phyloP scores from a whole-genome alignment of 805 yeast genomes.

The Lipomyces oligophaga region DNA sequence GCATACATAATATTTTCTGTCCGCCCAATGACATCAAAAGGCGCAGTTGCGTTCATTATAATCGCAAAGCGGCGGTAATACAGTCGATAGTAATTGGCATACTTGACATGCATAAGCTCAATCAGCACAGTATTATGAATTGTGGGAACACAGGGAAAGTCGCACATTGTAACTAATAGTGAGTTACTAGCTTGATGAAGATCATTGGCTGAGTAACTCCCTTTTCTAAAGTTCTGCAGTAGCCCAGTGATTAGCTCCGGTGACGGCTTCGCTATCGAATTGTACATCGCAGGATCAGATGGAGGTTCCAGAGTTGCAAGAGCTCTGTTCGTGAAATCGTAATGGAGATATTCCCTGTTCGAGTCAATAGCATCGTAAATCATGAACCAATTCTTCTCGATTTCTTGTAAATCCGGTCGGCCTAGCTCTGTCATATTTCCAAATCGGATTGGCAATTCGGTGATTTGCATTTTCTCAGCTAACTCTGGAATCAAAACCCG shows the following conservation, averaged over 20 bases:
- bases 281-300: slow-evolving; percentile 1
- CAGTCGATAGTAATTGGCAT: slow-evolving; percentile 2
- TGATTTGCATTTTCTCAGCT: slow-evolving; percentile 6
- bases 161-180: slow-evolving; percentile 21
- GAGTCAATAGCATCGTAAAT: slow-evolving; percentile 17
- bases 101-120: slow-evolving; percentile 19
- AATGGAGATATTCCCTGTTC: slow-evolving; percentile 11
- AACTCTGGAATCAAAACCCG: slow-evolving; percentile 19
- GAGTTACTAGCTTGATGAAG: slow-evolving; percentile 25
- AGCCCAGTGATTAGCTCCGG: slow-evolving; percentile 8
- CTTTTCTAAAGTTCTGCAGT: slow-evolving; percentile 1
- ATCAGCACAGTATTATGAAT: slow-evolving; percentile 22
- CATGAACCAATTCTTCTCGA: slow-evolving; percentile 23
- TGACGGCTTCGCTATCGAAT: slow-evolving; percentile 2
- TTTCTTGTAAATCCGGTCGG: slow-evolving; percentile 1
- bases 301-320: slow-evolving; percentile 3
- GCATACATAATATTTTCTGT: slow-evolving; percentile 20
- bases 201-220: neutral
- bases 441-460: slow-evolving; percentile 17
- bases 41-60: slow-evolving; percentile 22
- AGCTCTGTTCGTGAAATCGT: slow-evolving; percentile 5
- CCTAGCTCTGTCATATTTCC: slow-evolving; percentile 10
- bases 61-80: slow-evolving; percentile 16
- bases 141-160: slow-evolving; percentile 27
- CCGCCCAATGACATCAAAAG: slow-evolving; percentile 20